phyloP scores from a whole-genome alignment of 257 asterid species.

The Petunia axillaris region DNA sequence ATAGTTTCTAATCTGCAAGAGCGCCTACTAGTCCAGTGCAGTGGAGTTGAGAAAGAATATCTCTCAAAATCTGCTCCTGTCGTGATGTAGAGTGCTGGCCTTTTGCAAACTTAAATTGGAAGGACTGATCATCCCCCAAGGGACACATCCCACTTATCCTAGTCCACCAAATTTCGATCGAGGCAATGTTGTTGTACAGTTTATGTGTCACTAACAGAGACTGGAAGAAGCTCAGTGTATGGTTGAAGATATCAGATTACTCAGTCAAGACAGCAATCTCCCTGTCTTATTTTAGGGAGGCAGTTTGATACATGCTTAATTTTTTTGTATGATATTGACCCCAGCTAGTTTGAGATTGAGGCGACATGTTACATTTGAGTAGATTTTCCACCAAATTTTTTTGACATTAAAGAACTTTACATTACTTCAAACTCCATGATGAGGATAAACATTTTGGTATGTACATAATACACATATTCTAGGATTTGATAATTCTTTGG shows the following conservation, averaged over 20 bases:
- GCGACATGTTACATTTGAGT: background rate
- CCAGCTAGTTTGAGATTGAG: background rate
- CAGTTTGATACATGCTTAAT: background rate
- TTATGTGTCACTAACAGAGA: conserved; percentile 11
- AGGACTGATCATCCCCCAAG: background rate
- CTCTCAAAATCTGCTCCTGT: conserved; percentile 46
- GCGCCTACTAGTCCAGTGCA: conserved; percentile 77
- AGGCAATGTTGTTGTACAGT: background rate
- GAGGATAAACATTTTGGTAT: background rate
- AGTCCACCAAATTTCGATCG: background rate
- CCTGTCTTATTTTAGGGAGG: background rate
- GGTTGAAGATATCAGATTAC: background rate
- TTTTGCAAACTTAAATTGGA: background rate
- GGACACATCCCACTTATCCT: background rate
- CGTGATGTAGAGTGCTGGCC: background rate
- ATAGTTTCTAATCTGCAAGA: conserved; percentile 68
- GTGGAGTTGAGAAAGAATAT: conserved; percentile 84
- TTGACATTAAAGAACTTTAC: background rate
- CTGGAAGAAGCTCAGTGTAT: conserved; percentile 6
- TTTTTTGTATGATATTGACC: background rate
- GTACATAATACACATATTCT: conserved; percentile 2
- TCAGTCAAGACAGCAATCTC: background rate
- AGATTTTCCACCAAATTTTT: background rate
- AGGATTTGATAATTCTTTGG: conserved; percentile 13
- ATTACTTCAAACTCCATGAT: conserved; percentile 1